Evolutionary conservation across 352 stramenopile genomes (phyloP).

Genomic region (Phytopythium sindhum): DNA sequence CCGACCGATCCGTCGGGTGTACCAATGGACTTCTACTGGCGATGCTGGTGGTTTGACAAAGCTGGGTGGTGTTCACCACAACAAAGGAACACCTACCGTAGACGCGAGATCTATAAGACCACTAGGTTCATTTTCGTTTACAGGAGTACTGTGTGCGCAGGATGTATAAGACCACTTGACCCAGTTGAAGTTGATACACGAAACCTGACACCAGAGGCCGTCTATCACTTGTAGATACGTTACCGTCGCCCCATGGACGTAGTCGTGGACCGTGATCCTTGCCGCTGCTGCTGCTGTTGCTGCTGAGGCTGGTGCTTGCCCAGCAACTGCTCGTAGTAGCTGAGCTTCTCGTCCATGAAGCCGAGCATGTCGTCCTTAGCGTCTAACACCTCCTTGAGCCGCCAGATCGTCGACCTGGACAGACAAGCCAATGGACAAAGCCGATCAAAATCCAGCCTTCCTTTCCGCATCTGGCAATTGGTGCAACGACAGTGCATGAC

Average conservation of each 20-base stretch:
- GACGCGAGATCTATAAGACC: not conserved
- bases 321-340: constrained; percentile 32
- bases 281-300: not conserved
- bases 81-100: not conserved
- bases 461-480: not conserved
- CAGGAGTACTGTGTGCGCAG: not conserved
- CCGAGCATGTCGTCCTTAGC: constrained; percentile 57
- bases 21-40: not conserved
- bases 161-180: constrained; percentile 1
- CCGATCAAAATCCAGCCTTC: not conserved
- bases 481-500: not conserved
- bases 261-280: not conserved
- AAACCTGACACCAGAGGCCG: too few relatives aligned
- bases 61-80: too few relatives aligned
- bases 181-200: not conserved
- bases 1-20: not conserved
- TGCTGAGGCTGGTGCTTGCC: constrained; percentile 1
- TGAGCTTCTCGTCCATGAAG: constrained; percentile 54
- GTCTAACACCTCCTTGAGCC: constrained; percentile 50
- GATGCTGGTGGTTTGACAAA: not conserved
- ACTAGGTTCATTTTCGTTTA: too few relatives aligned
- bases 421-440: not conserved
- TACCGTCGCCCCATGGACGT: not conserved
- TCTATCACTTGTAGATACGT: not conserved
- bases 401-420: constrained; percentile 44